phyloP scores from a whole-genome alignment of 2,329 filamentous ascomycete species.

The Exophiala mesophila region DNA sequence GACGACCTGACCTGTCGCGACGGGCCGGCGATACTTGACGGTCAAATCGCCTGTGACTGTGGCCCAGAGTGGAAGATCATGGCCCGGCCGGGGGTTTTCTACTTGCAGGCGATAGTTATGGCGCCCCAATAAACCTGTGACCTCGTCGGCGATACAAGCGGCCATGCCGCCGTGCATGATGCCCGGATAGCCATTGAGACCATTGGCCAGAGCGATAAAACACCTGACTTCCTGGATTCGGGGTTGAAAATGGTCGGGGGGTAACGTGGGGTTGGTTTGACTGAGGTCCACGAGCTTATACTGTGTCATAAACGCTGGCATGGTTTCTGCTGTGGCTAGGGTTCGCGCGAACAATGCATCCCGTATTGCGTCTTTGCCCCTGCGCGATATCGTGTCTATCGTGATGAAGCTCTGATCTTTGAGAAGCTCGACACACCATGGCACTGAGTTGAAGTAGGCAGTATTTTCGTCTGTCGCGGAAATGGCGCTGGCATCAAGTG shows the following conservation, averaged over 20 bases:
- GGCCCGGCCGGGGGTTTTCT: not conserved
- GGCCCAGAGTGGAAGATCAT: not conserved
- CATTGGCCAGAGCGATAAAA: constrained; percentile 9
- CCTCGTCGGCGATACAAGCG: constrained; percentile 16
- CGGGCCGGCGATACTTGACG: constrained; percentile 2
- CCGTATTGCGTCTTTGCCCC: not conserved
- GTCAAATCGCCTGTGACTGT: constrained; percentile 1
- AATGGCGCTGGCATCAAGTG: too few relatives aligned
- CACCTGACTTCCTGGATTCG: constrained; percentile 9
- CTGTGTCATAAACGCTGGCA: constrained; percentile 9
- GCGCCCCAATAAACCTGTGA: not conserved
- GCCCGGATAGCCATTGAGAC: constrained; percentile 13
- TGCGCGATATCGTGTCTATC: constrained; percentile 4
- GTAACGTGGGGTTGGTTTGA: not conserved
- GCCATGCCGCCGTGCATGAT: constrained; percentile 17
- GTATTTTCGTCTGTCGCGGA: too few relatives aligned
- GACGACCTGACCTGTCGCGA: constrained; percentile 1
- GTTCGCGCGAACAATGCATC: constrained; percentile 9
- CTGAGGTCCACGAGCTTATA: constrained; percentile 3
- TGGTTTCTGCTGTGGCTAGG: constrained; percentile 11
- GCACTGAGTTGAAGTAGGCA: constrained; percentile 7
- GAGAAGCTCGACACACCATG: constrained; percentile 12
- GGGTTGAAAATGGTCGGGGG: not conserved
- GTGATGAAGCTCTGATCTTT: constrained; percentile 8
- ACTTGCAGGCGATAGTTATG: not conserved